These are phyloP conservation scores for Skeletonema menzelii DNA, from an alignment of 108 stramenopile genomes.

Conservation along the genomic window DNA sequence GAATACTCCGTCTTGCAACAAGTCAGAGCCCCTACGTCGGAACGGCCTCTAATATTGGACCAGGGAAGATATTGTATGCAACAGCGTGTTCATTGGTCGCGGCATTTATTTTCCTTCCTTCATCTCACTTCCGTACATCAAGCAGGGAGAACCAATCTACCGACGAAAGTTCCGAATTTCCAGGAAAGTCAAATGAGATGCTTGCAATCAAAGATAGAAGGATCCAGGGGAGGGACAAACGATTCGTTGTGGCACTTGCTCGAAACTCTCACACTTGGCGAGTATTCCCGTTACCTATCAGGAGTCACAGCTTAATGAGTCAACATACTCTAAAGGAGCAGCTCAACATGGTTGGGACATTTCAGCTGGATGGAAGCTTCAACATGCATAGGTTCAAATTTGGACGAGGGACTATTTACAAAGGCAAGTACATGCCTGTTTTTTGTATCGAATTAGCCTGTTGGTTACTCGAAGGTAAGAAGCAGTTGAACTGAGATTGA, in stretches of 20 bases:
- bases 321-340: slow-evolving; percentile 49
- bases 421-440: slow-evolving; percentile 69
- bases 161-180: slow-evolving; percentile 13
- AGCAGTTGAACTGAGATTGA: no score
- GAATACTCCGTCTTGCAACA: slow-evolving; percentile 31
- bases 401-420: slow-evolving; percentile 45
- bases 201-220: slow-evolving; percentile 42
- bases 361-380: slow-evolving; percentile 40
- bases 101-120: slow-evolving; percentile 78
- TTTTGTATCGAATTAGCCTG: slow-evolving; percentile 91
- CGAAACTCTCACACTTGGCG: slow-evolving; percentile 67
- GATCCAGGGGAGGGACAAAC: slow-evolving; percentile 67
- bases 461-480: slow-evolving; percentile 84
- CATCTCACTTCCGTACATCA: slow-evolving; percentile 48
- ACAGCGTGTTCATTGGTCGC: slow-evolving; percentile 68
- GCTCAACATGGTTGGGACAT: slow-evolving; percentile 45
- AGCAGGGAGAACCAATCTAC: slow-evolving; percentile 5
- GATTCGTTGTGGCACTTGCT: slow-evolving; percentile 58
- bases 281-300: slow-evolving; percentile 73
- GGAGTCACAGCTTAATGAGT: slow-evolving; percentile 42
- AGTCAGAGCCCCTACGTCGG: slow-evolving; percentile 61
- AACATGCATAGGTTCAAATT: slow-evolving; percentile 29
- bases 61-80: slow-evolving; percentile 71
- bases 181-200: slow-evolving; percentile 22
- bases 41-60: slow-evolving; percentile 63